Conservation (phyloP, 2,329 filamentous ascomycete species). For the Phyllachora maydis region DNA sequence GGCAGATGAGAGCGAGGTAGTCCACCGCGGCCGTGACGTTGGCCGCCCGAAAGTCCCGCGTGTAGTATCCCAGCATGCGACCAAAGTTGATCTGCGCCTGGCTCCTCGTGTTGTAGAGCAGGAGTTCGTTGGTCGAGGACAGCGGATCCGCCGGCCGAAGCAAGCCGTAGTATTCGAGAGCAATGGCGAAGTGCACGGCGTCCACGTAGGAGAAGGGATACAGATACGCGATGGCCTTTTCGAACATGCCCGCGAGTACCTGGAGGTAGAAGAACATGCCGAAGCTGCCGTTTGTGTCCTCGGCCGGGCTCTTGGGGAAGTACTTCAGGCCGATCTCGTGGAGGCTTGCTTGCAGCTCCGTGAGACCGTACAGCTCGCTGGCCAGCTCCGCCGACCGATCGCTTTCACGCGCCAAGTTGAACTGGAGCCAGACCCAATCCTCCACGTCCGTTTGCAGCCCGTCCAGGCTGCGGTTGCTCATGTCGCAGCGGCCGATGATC, state of each 20-base stretch:
- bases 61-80: conserved; percentile 86
- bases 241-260: conserved; percentile 78
- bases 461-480: conserved; percentile 42
- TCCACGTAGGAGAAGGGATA: conserved; percentile 85
- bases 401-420: conserved; percentile 46
- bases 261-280: conserved; percentile 90
- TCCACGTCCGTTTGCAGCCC: conserved; percentile 43
- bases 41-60: conserved; percentile 81
- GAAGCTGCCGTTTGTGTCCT: conserved; percentile 54
- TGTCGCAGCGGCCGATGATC: conserved; percentile 65
- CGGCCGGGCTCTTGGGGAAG: conserved; percentile 64
- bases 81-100: conserved; percentile 83
- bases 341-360: conserved; percentile 58
- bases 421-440: conserved; percentile 54
- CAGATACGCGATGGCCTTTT: conserved; percentile 78
- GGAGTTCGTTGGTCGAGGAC: conserved; percentile 48
- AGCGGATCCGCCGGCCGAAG: conserved; percentile 70
- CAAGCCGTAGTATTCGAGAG: conserved; percentile 73
- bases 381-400: conserved; percentile 43
- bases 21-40: conserved; percentile 80
- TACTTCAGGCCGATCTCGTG: conserved; percentile 78
- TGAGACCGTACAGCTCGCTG: conserved; percentile 41
- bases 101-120: conserved; percentile 44
- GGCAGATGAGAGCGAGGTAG: conserved; percentile 77
- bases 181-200: conserved; percentile 86